phyloP scores from a whole-genome alignment of 208 protist species.

The Phytomonas sp. region DNA sequence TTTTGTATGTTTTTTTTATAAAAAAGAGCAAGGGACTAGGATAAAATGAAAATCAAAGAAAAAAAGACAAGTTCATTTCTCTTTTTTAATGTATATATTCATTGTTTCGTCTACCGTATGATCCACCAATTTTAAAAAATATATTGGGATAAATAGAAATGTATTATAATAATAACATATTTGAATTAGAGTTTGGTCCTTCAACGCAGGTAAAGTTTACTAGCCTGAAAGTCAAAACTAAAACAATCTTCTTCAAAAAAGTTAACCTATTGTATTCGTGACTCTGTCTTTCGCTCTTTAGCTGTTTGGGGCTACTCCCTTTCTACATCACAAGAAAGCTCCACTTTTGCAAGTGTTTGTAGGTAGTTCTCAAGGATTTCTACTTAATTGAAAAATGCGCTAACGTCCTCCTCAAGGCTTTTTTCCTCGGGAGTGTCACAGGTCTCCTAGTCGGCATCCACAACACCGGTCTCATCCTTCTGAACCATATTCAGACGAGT shows the following conservation, averaged over 20 bases:
- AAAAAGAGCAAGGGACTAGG: neutral
- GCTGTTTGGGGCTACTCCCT: conserved; percentile 33
- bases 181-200: conserved; percentile 8
- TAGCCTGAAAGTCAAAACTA: conserved; percentile 16
- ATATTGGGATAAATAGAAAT: neutral
- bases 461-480: neutral
- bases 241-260: conserved; percentile 24
- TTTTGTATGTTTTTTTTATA: too few relatives aligned
- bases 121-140: neutral
- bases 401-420: neutral
- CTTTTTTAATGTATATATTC: neutral
- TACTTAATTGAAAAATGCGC: conserved; percentile 16
- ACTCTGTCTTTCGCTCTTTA: conserved; percentile 25
- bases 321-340: conserved; percentile 21
- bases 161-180: neutral
- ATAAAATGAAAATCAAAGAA: conserved; percentile 6
- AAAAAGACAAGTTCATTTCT: conserved; percentile 3
- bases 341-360: conserved; percentile 18
- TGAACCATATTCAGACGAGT: conserved; percentile 7
- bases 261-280: conserved; percentile 16
- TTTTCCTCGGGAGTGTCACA: conserved; percentile 3
- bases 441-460: neutral
- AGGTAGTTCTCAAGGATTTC: conserved; percentile 32
- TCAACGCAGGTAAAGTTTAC: neutral
- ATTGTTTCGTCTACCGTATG: neutral